These are phyloP conservation scores for Albatrellus ellisii DNA, from an alignment of 768 basidiomycete species.

Conservation along the genomic window DNA sequence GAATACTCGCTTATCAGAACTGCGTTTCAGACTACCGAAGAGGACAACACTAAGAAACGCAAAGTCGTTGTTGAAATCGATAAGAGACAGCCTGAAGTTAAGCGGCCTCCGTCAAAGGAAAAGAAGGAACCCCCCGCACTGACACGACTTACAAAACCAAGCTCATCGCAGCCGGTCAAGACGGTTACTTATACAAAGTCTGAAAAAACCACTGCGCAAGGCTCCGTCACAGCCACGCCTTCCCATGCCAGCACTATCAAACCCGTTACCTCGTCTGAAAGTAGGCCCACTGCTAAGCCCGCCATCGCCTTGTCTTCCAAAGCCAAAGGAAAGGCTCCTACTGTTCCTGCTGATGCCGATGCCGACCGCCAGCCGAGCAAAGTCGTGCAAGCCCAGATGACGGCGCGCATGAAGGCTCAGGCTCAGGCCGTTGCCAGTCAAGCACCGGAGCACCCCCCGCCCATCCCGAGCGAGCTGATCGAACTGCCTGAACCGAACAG, in stretches of 20 bases:
- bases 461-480: slow-evolving; percentile 61
- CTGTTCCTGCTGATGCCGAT: slow-evolving; percentile 28
- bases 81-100: slow-evolving; percentile 39
- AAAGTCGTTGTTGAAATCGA: slow-evolving; percentile 34
- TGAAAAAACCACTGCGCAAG: slow-evolving; percentile 9
- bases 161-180: slow-evolving; percentile 14
- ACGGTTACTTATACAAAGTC: slow-evolving; percentile 8
- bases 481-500: slow-evolving; percentile 93
- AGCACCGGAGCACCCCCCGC: slow-evolving; percentile 26
- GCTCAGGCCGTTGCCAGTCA: slow-evolving; percentile 34
- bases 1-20: not conserved
- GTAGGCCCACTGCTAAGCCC: slow-evolving; percentile 25
- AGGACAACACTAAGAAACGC: slow-evolving; percentile 61
- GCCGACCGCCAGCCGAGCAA: slow-evolving; percentile 43
- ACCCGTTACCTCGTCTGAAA: too few relatives aligned
- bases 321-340: slow-evolving; percentile 40
- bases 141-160: slow-evolving; percentile 21
- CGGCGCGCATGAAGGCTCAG: slow-evolving; percentile 56
- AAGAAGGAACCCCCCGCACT: slow-evolving; percentile 21
- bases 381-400: slow-evolving; percentile 52
- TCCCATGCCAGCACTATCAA: too few relatives aligned
- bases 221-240: slow-evolving; percentile 11
- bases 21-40: slow-evolving; percentile 32
- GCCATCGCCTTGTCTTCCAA: slow-evolving; percentile 24
- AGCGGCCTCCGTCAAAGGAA: slow-evolving; percentile 45